These are phyloP conservation scores for Tetracentron sinense DNA, from an alignment of 164 flowering plant species.

Conservation along the genomic window DNA sequence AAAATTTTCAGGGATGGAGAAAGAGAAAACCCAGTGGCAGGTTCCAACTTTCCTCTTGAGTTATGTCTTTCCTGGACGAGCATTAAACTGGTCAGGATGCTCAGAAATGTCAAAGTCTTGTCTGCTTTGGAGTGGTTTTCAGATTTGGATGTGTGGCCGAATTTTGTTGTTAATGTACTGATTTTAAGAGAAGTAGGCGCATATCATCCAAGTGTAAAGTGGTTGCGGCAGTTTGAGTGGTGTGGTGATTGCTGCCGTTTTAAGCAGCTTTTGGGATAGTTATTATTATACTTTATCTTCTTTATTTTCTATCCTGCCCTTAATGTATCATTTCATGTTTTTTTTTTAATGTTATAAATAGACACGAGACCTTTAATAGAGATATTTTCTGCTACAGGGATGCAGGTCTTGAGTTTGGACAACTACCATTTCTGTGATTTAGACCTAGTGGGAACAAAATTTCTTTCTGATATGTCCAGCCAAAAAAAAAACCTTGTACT, in stretches of 20 bases:
- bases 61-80: background rate
- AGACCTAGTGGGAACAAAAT: background rate
- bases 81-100: constrained; percentile 2
- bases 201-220: constrained; percentile 14
- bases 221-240: constrained; percentile 15
- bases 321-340: constrained; percentile 30
- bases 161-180: constrained; percentile 9
- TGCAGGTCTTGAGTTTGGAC: too few relatives aligned
- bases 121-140: constrained; percentile 15
- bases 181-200: constrained; percentile 13
- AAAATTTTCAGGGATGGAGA: constrained; percentile 76
- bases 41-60: constrained; percentile 72
- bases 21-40: constrained; percentile 80
- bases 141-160: constrained; percentile 18
- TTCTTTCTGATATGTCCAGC: background rate
- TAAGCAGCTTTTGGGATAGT: constrained; percentile 2
- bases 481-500: background rate
- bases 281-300: background rate
- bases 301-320: constrained; percentile 4
- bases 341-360: constrained; percentile 8
- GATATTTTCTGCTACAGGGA: background rate
- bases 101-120: constrained; percentile 3
- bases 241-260: constrained; percentile 15
- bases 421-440: background rate
- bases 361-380: background rate